phyloP scores from a whole-genome alignment of 805 yeast species.

The Ogataea paradorogensis region DNA sequence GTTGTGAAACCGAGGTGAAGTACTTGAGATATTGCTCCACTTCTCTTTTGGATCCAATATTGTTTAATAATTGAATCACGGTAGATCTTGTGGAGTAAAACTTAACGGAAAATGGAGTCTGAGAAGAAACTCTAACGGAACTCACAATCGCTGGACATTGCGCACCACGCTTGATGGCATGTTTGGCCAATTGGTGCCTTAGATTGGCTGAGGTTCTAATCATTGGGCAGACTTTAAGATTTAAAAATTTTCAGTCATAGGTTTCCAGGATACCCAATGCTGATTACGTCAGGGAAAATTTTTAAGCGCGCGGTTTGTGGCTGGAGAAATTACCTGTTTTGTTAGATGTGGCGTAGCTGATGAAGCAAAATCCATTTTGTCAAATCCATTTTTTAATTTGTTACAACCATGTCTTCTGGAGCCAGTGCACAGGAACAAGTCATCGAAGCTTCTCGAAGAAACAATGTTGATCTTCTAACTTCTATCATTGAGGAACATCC shows the following conservation, averaged over 20 bases:
- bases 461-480: constrained; percentile 73
- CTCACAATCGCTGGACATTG: constrained; percentile 9
- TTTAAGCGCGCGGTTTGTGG: constrained; percentile 17
- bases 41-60: constrained; percentile 95
- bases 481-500: constrained; percentile 46
- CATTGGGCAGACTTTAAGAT: constrained; percentile 11
- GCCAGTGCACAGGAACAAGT: constrained; percentile 78
- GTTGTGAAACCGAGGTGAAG: constrained; percentile 93
- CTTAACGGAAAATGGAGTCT: constrained; percentile 17
- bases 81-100: constrained; percentile 81
- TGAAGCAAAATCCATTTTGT: no score
- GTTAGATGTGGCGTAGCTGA: constrained; percentile 1
- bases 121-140: constrained; percentile 1
- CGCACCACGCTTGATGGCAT: constrained; percentile 20
- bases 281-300: constrained; percentile 4
- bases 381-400: constrained; percentile 1
- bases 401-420: constrained; percentile 38
- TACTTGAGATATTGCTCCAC: constrained; percentile 96
- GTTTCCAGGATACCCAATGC: background rate
- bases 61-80: constrained; percentile 89
- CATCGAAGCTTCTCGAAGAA: constrained; percentile 83
- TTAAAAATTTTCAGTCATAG: constrained; percentile 11
- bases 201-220: constrained; percentile 7
- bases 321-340: constrained; percentile 15
- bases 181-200: constrained; percentile 25